Base-by-base conservation (phyloP, 192 early-diverging fungal genomes). In the Gigaspora rosea region DNA sequence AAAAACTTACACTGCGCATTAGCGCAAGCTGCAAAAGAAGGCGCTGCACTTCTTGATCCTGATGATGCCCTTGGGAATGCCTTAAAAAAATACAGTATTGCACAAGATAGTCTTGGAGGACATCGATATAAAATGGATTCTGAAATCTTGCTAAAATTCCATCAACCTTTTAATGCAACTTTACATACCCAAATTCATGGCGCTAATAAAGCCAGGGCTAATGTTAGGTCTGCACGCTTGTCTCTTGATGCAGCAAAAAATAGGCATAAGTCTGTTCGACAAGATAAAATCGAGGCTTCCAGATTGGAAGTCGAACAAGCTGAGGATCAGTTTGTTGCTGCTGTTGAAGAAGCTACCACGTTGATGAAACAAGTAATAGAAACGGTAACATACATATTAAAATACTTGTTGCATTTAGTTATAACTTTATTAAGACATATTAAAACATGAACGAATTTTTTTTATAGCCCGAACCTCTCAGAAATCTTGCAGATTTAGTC, bases 281-380 rank as follows among this genome's bases (percentile, higher is more conserved):
- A 95, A 11, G 90, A 92, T 47, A 81, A 83, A 36, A 90, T 88
- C 9, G 96, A 97, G 51, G 90, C 85, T 47, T 88, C 88, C 32
- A 88, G 95, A 33, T 78, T 88, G 7, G 95, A 97, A 70, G 93
- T 97, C n/a, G 94, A 96, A 79, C 85, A 91, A 50, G 91, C 95
- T 18, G 96, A 99, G 82, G 97, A 98, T 86, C 90, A 92, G 68
- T 98, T 98, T 90, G 95, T 98, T 8, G 93, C 92, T 15, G 92
- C 94, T 8, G 92, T 99, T 36, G 96, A 98, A 80, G 95, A 98
- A 79, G 94, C 95, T 20, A 99, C 95, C 82, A 92, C 86, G 10
- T 88, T 96, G 74, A 99, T 99, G 97, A 94, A 93, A 80, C 83
- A 91, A 32, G 94, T 96, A 9, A 89, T 98, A 35, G 96, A 95